Evolutionary conservation across 2,329 filamentous ascomycete species (phyloP), one percentile per base, ranked within the genome.

Genomic region (Diaporthe ilicicola): DNA sequence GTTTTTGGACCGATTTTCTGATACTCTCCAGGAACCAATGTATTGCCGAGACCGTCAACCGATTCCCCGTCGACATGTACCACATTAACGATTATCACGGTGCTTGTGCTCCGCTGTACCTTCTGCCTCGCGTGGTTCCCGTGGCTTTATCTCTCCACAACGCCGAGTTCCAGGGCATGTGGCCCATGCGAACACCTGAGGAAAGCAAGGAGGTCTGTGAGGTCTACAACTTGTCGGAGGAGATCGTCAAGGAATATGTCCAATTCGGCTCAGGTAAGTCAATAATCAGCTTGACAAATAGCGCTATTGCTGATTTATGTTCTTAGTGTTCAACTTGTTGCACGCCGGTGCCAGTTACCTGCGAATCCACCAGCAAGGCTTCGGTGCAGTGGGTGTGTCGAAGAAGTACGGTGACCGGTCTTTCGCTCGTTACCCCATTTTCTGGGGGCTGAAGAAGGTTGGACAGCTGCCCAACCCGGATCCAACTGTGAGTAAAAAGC

Each of bases 391-490:
- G 39, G 90, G 90, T 74, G 90, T 92, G 1, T 91, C 88, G 2
- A 90, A 89, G 75, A 92, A 92, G 77, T 92, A 92, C 73, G 90
- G 90, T 17, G 90, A 90, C 76, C 87, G 90, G 27, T 90, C 89
- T 2, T 90, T 88, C 78, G 89, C 89, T 66, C 84, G 90, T 62
- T 92, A 91, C 77, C 90, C 90, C 2, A 91, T 91, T 72, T 91
- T 92, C 80, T 92, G 90, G 90, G 88, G 89, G 62, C 79, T 91
- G 66, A 86, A 87, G 75, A 88, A 87, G 78, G 87, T 92, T 68
- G 89, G 89, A n/a, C 86, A 88, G 66, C 80, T 92, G 55, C 90
- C 90, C 0, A 92, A 92, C 75, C 90, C 90, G 1, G 90, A 92
- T 77, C 90, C 90, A 4, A 88, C 88, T 27, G 65, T 67, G 34